Percentiles rank a stretch among this genome's conserved stretches.
phyloP scores from a whole-genome alignment of 1,284 basidiomycete genomes.

The Puccinia hordei region DNA sequence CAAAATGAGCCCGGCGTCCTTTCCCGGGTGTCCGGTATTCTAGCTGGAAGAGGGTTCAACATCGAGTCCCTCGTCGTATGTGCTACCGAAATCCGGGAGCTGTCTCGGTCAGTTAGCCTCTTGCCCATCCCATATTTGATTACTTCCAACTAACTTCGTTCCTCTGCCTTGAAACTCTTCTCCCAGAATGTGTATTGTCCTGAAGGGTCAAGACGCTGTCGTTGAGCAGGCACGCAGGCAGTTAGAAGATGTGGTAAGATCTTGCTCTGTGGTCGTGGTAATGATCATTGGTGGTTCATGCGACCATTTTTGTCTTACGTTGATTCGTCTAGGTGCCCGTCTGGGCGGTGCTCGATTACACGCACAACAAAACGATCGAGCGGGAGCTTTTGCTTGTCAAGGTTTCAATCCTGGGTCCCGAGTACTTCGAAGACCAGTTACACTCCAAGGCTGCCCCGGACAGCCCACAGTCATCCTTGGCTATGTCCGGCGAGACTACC shows the following conservation, averaged over 20 bases:
- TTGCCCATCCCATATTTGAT: neutral
- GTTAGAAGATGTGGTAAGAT: slow-evolving; percentile 83
- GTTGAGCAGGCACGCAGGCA: slow-evolving; percentile 94
- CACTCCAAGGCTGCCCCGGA: slow-evolving; percentile 52
- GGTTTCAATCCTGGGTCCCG: slow-evolving; percentile 92
- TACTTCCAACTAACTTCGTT: neutral
- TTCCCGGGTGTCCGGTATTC: slow-evolving; percentile 93
- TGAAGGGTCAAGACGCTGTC: slow-evolving; percentile 94
- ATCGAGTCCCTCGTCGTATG: slow-evolving; percentile 98
- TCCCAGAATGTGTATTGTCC: slow-evolving; percentile 85
- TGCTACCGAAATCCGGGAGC: slow-evolving; percentile 94
- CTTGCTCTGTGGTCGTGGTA: too few relatives aligned
- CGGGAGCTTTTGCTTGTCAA: slow-evolving; percentile 86
- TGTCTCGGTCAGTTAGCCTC: too few relatives aligned
- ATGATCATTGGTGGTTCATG: too few relatives aligned
- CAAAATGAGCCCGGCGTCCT: slow-evolving; percentile 99
- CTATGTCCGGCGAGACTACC: slow-evolving; percentile 54
- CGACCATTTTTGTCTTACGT: too few relatives aligned
- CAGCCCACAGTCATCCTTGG: slow-evolving; percentile 29
- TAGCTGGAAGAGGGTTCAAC: slow-evolving; percentile 97
- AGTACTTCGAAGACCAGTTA: slow-evolving; percentile 90
- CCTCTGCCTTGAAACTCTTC: neutral
- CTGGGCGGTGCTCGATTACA: slow-evolving; percentile 96
- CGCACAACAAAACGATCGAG: slow-evolving; percentile 78
- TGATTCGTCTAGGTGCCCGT: neutral